Conservation (phyloP, 345 rosid species). For the Barbarea vulgaris region DNA sequence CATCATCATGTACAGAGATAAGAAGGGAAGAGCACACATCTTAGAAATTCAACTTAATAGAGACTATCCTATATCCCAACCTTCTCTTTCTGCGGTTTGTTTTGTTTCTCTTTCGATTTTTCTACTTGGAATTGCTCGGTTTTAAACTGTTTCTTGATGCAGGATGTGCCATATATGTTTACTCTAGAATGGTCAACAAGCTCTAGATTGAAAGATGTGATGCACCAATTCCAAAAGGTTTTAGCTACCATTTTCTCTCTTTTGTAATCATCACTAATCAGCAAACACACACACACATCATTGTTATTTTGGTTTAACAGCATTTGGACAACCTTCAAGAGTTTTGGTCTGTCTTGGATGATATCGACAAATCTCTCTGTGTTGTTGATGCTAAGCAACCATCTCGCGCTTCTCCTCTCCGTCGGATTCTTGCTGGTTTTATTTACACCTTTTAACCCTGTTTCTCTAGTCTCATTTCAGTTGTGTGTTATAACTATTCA, state of each 20-base stretch:
- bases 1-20: conserved; percentile 51
- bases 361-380: conserved; percentile 67
- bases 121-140: neutral
- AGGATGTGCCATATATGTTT: conserved; percentile 75
- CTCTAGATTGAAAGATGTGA: conserved; percentile 66
- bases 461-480: neutral
- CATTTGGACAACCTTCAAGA: conserved; percentile 72
- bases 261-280: neutral
- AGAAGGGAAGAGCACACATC: conserved; percentile 57
- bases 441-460: neutral
- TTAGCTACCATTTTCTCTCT: conserved; percentile 10
- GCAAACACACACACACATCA: neutral
- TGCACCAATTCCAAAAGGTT: conserved; percentile 69
- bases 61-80: conserved; percentile 61
- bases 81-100: conserved; percentile 75
- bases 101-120: neutral
- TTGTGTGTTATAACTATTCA: neutral
- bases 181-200: conserved; percentile 57
- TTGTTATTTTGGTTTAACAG: conserved; percentile 35
- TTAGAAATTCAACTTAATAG: conserved; percentile 61
- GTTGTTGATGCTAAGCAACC: conserved; percentile 52
- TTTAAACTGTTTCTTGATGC: conserved; percentile 12
- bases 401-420: conserved; percentile 50
- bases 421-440: conserved; percentile 58
- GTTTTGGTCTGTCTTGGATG: conserved; percentile 79